A percentile compares a stretch with the other conserved stretches of the same genome.
Conservation (phyloP, 2,329 filamentous ascomycete genomes). For the Exophiala sideris region DNA sequence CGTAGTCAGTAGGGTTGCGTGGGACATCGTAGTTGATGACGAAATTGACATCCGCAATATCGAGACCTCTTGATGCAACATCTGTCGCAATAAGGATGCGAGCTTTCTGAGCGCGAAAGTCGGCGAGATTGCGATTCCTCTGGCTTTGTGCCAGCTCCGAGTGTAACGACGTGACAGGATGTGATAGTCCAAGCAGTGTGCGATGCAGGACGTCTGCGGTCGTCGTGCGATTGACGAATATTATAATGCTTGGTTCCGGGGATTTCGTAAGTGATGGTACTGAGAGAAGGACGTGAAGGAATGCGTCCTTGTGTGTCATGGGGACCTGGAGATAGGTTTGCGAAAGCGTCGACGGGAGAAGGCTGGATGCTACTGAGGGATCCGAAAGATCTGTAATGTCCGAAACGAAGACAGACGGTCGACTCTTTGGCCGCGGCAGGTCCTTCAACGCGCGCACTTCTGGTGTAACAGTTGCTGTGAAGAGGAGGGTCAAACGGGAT, state of each 20-base stretch:
- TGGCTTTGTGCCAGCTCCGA: slow-evolving; percentile 81
- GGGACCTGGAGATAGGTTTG: slow-evolving; percentile 87
- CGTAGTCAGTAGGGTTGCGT: slow-evolving; percentile 94
- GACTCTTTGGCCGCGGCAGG: slow-evolving; percentile 65
- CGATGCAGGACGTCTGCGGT: slow-evolving; percentile 90
- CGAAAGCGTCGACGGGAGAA: slow-evolving; percentile 72
- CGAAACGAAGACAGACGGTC: slow-evolving; percentile 78
- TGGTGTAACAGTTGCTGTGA: slow-evolving; percentile 91
- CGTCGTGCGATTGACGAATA: slow-evolving; percentile 89
- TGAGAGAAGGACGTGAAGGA: slow-evolving; percentile 77
- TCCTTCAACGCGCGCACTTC: slow-evolving; percentile 86
- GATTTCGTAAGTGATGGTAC: slow-evolving; percentile 20
- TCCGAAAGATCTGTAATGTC: slow-evolving; percentile 83
- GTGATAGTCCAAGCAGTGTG: slow-evolving; percentile 76
- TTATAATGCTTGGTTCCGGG: slow-evolving; percentile 67
- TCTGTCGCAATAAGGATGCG: slow-evolving; percentile 92
- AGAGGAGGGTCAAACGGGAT: slow-evolving; percentile 86
- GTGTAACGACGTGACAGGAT: slow-evolving; percentile 88
- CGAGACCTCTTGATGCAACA: slow-evolving; percentile 87
- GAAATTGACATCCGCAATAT: slow-evolving; percentile 86
- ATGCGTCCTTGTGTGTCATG: slow-evolving; percentile 90
- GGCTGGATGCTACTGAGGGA: slow-evolving; percentile 58
- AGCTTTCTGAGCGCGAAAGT: slow-evolving; percentile 86
- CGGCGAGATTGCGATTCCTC: slow-evolving; percentile 79
- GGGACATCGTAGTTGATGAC: slow-evolving; percentile 96